phyloP scores from a whole-genome alignment of 2,329 filamentous ascomycete species.

The Pseudocercospora fijiensis region DNA sequence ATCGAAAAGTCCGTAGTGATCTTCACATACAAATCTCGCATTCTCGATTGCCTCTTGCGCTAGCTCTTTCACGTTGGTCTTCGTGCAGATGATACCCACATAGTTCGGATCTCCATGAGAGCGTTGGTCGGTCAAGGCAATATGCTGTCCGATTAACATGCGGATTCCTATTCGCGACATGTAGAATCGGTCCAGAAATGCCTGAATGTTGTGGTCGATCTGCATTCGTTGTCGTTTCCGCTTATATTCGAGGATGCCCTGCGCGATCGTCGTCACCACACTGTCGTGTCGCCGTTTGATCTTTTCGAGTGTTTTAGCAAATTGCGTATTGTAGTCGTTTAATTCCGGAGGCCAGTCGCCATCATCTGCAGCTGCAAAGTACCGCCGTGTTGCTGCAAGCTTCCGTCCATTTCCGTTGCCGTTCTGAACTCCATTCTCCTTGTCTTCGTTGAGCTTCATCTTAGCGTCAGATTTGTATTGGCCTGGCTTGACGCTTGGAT shows the following conservation, averaged over 20 bases:
- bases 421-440: constrained; percentile 49
- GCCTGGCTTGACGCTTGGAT: constrained; percentile 82
- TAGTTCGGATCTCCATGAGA: constrained; percentile 88
- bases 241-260: constrained; percentile 98
- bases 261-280: constrained; percentile 95
- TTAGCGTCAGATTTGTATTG: constrained; percentile 67
- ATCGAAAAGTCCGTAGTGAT: constrained; percentile 96
- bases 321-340: constrained; percentile 88
- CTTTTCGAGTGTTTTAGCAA: constrained; percentile 81
- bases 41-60: constrained; percentile 98
- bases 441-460: constrained; percentile 47
- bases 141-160: constrained; percentile 98
- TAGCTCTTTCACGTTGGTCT: constrained; percentile 92
- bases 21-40: constrained; percentile 97
- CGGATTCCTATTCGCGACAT: constrained; percentile 99
- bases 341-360: constrained; percentile 92
- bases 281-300: constrained; percentile 97
- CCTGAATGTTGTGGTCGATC: constrained; percentile 95
- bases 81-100: constrained; percentile 98
- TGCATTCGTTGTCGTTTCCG: constrained; percentile 94
- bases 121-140: constrained; percentile 90
- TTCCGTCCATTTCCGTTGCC: constrained; percentile 51
- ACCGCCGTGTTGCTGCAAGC: constrained; percentile 59
- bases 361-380: constrained; percentile 85
- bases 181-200: constrained; percentile 97